Evolutionary conservation across 2,329 filamentous ascomycete genomes (phyloP).

Genomic region (Venturia asperata): DNA sequence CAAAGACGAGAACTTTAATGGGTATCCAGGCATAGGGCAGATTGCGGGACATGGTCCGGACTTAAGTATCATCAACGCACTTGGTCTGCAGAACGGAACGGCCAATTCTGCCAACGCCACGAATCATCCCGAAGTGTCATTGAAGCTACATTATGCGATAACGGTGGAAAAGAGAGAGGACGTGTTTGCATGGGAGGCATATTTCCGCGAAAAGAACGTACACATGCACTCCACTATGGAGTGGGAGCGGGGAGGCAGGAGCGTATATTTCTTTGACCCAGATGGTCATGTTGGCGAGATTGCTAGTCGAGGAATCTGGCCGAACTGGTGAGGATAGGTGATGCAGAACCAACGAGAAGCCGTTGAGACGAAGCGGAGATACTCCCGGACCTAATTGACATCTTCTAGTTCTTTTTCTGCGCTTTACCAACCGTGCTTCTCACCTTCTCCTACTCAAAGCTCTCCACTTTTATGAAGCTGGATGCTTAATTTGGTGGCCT

Average conservation of each 20-base stretch:
- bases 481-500: conserved; percentile 23
- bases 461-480: neutral
- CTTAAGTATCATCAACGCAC: neutral
- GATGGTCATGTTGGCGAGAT: conserved; percentile 30
- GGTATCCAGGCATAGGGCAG: neutral
- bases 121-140: conserved; percentile 2
- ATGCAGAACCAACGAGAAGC: neutral
- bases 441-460: neutral
- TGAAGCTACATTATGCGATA: conserved; percentile 29
- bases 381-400: neutral
- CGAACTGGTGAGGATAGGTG: conserved; percentile 23
- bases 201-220: conserved; percentile 25
- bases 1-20: neutral
- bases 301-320: conserved; percentile 28
- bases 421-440: neutral
- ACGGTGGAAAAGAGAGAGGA: conserved; percentile 25
- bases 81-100: neutral
- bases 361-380: neutral
- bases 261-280: conserved; percentile 29
- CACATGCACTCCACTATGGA: conserved; percentile 25
- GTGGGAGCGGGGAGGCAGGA: conserved; percentile 28
- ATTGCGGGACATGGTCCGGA: conserved; percentile 18
- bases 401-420: neutral
- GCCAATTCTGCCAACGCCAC: neutral
- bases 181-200: conserved; percentile 26